Percentiles rank a stretch among this genome's conserved stretches.
Conservation (phyloP, 2,329 filamentous ascomycete species). For the Sporothrix brasiliensis region DNA sequence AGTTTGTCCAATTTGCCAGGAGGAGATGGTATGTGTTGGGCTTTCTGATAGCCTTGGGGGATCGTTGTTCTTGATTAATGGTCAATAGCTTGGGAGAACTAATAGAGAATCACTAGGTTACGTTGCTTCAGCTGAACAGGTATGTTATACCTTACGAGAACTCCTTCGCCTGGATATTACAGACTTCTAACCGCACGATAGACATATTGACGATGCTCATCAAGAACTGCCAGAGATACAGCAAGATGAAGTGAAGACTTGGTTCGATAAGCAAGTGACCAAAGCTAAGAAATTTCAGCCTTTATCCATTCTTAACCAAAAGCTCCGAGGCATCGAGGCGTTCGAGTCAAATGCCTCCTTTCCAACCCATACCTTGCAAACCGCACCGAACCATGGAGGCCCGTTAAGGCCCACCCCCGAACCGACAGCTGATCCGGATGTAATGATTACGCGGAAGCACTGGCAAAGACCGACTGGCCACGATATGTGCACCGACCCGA, state of each 20-base stretch:
- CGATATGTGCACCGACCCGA: conserved; percentile 84
- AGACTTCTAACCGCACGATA: conserved; percentile 27
- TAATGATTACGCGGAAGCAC: conserved; percentile 82
- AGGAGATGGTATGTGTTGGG: conserved; percentile 77
- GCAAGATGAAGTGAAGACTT: conserved; percentile 93
- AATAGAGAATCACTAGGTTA: conserved; percentile 63
- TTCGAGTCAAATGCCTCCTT: conserved; percentile 86
- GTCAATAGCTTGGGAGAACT: not conserved
- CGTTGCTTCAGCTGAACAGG: conserved; percentile 87
- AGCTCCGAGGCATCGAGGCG: conserved; percentile 86
- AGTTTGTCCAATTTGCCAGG: conserved; percentile 95
- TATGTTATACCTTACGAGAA: conserved; percentile 38
- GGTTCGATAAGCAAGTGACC: conserved; percentile 92
- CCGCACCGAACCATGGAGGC: conserved; percentile 43
- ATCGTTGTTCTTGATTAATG: not conserved
- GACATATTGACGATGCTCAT: conserved; percentile 81
- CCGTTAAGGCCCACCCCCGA: conserved; percentile 45
- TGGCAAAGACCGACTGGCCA: conserved; percentile 79
- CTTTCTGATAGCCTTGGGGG: not conserved
- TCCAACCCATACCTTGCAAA: conserved; percentile 40
- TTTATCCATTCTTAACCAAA: conserved; percentile 87
- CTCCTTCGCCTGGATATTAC: not conserved
- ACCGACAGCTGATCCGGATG: conserved; percentile 73
- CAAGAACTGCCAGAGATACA: conserved; percentile 85
- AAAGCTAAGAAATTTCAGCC: conserved; percentile 94